Evolutionary conservation across 2,329 filamentous ascomycete genomes (phyloP).

Genomic region (Sarocladiaceae sp.): DNA sequence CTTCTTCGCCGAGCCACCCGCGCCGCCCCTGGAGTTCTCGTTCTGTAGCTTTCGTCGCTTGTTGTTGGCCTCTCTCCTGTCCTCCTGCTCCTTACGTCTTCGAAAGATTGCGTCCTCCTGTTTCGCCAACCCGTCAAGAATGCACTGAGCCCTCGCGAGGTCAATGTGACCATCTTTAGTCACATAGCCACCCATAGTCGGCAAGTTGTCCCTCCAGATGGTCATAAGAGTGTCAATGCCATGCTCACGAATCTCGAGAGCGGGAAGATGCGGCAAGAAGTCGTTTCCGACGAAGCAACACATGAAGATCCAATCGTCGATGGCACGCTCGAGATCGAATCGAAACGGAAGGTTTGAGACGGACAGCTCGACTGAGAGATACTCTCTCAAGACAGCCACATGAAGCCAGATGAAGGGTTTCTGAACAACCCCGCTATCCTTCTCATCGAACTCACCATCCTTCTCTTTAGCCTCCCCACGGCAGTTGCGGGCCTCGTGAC

Average conservation of each 20-base stretch:
- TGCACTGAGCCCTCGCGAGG: constrained; percentile 77
- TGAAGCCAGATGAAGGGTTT: constrained; percentile 99
- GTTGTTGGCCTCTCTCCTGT: constrained; percentile 71
- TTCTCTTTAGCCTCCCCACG: constrained; percentile 73
- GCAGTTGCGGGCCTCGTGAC: constrained; percentile 84
- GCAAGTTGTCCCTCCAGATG: constrained; percentile 94
- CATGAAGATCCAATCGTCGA: constrained; percentile 99
- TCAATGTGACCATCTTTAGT: constrained; percentile 94
- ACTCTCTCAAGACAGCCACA: constrained; percentile 85
- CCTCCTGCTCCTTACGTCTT: constrained; percentile 77
- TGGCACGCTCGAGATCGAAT: constrained; percentile 87
- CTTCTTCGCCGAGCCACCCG: constrained; percentile 15
- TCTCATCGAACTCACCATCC: constrained; percentile 73
- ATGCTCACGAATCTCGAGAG: constrained; percentile 92
- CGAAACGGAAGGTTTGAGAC: constrained; percentile 77
- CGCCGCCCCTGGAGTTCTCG: constrained; percentile 31
- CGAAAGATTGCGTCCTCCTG: constrained; percentile 93
- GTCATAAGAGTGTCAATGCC: constrained; percentile 93
- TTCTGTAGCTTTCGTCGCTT: constrained; percentile 73
- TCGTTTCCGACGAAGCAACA: constrained; percentile 99
- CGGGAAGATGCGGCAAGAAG: constrained; percentile 95
- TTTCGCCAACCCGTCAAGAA: constrained; percentile 80
- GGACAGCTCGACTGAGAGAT: constrained; percentile 82
- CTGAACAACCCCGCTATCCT: constrained; percentile 59
- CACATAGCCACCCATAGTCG: constrained; percentile 88